Evolutionary conservation across 371 early-diverging fungal species (phyloP).

Genomic region (Batkoa obscura): DNA sequence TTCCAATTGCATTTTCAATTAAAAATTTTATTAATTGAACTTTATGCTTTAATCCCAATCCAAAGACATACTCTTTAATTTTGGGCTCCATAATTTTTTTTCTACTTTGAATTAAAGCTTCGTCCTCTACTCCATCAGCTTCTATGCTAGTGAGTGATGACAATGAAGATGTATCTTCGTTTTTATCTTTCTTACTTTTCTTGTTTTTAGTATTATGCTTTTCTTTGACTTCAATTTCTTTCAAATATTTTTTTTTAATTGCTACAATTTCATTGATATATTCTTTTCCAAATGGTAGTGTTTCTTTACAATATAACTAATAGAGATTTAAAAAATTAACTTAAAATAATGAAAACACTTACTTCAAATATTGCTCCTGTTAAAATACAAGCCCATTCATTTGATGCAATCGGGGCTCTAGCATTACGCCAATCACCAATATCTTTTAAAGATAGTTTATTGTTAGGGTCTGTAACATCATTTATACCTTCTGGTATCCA

Average conservation of each 20-base stretch:
- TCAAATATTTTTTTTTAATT: no score
- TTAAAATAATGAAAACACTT: no score
- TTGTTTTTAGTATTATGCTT: not conserved
- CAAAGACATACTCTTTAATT: not conserved
- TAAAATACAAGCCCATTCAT: not conserved
- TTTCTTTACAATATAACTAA: not conserved
- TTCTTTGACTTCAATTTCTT: no score
- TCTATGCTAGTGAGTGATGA: no score
- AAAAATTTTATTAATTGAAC: not conserved
- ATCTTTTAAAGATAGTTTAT: not conserved
- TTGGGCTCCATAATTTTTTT: not conserved
- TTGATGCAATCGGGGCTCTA: not conserved
- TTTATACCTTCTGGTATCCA: not conserved
- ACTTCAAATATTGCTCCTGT: no score
- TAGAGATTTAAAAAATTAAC: no score
- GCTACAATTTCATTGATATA: not conserved
- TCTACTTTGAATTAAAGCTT: no score
- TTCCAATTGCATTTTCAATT: not conserved
- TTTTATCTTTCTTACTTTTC: no score
- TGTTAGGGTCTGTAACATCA: not conserved
- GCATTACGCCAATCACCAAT: conserved; percentile 1
- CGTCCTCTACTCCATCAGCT: no score
- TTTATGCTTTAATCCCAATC: not conserved
- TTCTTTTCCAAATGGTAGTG: not conserved
- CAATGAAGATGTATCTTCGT: no score